Evolutionary conservation across 2,329 filamentous ascomycete species (phyloP).

Genomic region (Graphilbum ipis-grandicollis): DNA sequence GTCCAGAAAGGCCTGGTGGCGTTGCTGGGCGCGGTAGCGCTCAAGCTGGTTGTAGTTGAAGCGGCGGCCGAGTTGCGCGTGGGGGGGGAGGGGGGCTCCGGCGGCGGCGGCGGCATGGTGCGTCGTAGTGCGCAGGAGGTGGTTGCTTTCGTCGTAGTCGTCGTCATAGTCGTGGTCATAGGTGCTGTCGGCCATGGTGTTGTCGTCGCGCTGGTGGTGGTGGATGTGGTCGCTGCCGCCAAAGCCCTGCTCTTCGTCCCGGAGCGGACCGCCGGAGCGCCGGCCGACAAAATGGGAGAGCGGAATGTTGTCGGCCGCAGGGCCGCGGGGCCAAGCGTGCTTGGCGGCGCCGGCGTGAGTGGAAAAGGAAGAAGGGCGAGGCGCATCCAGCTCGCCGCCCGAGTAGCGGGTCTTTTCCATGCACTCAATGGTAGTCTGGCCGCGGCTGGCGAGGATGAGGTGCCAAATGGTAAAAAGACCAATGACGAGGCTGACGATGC

Average conservation of each 20-base stretch:
- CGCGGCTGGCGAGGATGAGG: conserved; percentile 58
- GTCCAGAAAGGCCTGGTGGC: conserved; percentile 62
- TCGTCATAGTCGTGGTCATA: not conserved
- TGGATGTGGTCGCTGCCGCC: conserved; percentile 1
- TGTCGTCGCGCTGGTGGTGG: conserved; percentile 2
- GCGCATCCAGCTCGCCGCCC: no score
- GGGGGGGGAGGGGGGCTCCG: conserved; percentile 9
- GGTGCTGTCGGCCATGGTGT: not conserved
- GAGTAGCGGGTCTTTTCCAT: conserved; percentile 94
- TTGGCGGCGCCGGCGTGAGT: no score
- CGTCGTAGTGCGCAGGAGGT: no score
- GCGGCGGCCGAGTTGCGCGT: conserved; percentile 21
- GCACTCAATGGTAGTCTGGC: conserved; percentile 90
- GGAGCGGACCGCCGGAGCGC: not conserved
- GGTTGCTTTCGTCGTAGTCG: not conserved
- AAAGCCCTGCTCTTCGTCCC: conserved; percentile 5
- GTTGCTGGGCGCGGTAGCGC: conserved; percentile 32
- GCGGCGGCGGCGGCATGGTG: conserved; percentile 1
- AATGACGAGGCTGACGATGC: conserved; percentile 81
- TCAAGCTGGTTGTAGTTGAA: conserved; percentile 38
- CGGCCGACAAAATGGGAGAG: no score
- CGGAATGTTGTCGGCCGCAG: no score
- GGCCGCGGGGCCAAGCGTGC: no score
- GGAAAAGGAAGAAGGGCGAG: no score
- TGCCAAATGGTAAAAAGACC: conserved; percentile 88